Evolutionary conservation across 2,329 filamentous ascomycete species (phyloP).

Genomic region (Penicillium sp.): DNA sequence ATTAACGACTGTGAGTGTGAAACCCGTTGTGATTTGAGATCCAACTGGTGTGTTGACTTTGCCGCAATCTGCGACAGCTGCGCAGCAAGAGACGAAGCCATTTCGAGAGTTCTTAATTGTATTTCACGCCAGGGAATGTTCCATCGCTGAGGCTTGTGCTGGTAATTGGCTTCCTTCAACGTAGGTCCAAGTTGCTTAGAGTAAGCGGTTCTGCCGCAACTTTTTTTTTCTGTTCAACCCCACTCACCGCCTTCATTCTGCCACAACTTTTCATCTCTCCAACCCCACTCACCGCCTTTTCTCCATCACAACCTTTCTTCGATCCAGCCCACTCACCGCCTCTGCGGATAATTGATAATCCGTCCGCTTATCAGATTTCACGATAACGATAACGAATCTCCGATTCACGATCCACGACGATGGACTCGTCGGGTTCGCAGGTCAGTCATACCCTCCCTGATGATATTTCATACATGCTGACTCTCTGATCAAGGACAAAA

Average conservation of each 20-base stretch:
- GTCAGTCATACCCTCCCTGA: constrained; percentile 21
- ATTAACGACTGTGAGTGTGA: constrained; percentile 92
- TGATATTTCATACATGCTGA: not conserved
- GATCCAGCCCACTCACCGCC: too few relatives aligned
- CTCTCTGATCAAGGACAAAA: constrained; percentile 28
- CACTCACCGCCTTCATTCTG: constrained; percentile 12
- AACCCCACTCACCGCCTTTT: constrained; percentile 9
- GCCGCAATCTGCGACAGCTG: constrained; percentile 90
- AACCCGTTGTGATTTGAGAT: constrained; percentile 86
- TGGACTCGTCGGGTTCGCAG: constrained; percentile 35
- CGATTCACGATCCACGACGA: constrained; percentile 21
- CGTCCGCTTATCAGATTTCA: constrained; percentile 3
- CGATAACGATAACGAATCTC: not conserved
- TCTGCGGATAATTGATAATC: constrained; percentile 20
- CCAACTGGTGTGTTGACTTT: constrained; percentile 81
- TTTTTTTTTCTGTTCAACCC: constrained; percentile 28
- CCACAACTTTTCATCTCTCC: not conserved
- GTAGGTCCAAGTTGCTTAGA: constrained; percentile 1
- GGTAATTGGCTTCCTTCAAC: not conserved
- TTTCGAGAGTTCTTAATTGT: constrained; percentile 37
- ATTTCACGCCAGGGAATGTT: constrained; percentile 9
- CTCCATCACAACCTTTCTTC: not conserved
- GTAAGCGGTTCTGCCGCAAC: constrained; percentile 17
- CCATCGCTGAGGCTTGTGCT: constrained; percentile 10
- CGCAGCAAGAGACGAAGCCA: constrained; percentile 82